These are phyloP conservation scores for Phtheirospermum japonicum DNA, from an alignment of 257 asterid genomes.

Conservation along the genomic window DNA sequence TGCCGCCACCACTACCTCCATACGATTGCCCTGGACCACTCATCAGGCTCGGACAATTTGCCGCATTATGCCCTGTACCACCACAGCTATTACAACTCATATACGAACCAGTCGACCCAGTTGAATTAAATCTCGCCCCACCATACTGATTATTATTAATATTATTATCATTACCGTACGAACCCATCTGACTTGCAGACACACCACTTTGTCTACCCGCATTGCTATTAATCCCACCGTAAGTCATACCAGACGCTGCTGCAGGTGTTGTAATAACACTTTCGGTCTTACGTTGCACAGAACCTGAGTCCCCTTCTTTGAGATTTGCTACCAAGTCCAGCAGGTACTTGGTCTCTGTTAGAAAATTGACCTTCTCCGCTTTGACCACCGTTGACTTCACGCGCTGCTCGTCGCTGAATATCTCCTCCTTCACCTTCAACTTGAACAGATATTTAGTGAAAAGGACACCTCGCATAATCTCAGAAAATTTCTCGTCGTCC, in stretches of 20 bases:
- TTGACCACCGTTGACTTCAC: conserved; percentile 78
- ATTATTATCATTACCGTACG: conserved; percentile 54
- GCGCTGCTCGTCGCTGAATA: conserved; percentile 70
- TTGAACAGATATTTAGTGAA: conserved; percentile 58
- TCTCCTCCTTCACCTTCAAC: conserved; percentile 87
- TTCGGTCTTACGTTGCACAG: conserved; percentile 41
- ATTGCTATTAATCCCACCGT: conserved; percentile 32
- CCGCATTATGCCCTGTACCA: conserved; percentile 64
- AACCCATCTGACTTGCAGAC: conserved; percentile 38
- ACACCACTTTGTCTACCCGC: conserved; percentile 35
- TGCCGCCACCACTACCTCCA: conserved; percentile 46
- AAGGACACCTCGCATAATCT: conserved; percentile 46
- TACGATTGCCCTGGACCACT: conserved; percentile 60
- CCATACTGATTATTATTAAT: conserved; percentile 56
- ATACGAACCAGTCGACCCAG: conserved; percentile 42
- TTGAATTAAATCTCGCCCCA: conserved; percentile 44
- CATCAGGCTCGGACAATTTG: conserved; percentile 66
- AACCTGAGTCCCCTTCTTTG: conserved; percentile 39
- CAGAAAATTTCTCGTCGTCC: conserved; percentile 68
- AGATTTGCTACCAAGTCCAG: conserved; percentile 50
- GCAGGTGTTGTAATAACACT: conserved; percentile 35
- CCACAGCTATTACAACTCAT: conserved; percentile 75
- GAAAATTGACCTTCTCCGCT: conserved; percentile 60
- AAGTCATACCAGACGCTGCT: conserved; percentile 38
- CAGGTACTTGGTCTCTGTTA: conserved; percentile 50